Evolutionary conservation across 805 yeast species (phyloP).

Genomic region (Pichia thaimueangensis): DNA sequence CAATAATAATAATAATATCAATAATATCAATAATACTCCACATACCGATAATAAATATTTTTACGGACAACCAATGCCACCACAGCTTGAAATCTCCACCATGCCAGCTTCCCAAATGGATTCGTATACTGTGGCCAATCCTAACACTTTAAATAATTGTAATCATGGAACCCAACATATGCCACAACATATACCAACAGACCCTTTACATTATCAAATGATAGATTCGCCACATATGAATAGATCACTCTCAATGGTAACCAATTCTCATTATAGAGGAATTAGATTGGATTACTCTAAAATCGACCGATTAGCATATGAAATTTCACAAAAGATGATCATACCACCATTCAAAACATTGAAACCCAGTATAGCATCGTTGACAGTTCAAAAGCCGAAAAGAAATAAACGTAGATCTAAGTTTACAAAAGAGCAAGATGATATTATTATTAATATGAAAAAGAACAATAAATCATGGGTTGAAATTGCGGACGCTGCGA

Average conservation of each 20-base stretch:
- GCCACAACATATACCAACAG: no score
- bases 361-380: constrained; percentile 19
- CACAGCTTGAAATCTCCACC: no score
- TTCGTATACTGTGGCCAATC: no score
- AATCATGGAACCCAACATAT: no score
- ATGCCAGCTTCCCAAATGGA: no score
- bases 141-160: no score
- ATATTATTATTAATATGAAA: constrained; percentile 54
- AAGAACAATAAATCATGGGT: constrained; percentile 63
- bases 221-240: no score
- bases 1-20: constrained; percentile 3
- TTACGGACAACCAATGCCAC: no score
- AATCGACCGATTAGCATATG: constrained; percentile 19
- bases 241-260: no score
- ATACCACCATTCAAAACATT: constrained; percentile 25
- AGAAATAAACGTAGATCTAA: constrained; percentile 60
- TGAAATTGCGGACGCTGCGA: constrained; percentile 60
- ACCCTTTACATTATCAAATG: no score
- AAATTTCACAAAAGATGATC: constrained; percentile 23
- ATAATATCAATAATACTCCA: background rate
- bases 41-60: no score
- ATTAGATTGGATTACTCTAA: constrained; percentile 15
- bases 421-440: constrained; percentile 63
- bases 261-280: constrained; percentile 1
- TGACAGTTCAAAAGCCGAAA: constrained; percentile 29